Conservation (phyloP, 2,329 filamentous ascomycete species). For the Ceratocystis colombiana region DNA sequence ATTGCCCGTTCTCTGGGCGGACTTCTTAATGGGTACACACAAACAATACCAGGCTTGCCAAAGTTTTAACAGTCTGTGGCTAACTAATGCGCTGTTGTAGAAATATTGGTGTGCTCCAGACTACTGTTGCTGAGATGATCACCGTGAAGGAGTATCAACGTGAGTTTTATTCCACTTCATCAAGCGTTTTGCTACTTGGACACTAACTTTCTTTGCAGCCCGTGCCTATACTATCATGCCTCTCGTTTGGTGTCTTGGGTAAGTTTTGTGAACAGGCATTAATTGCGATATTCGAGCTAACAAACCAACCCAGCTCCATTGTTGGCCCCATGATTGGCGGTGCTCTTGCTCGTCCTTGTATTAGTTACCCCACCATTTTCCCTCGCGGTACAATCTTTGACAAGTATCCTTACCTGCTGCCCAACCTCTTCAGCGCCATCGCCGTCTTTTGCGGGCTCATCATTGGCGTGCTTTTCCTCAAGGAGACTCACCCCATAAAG, state of each 20-base stretch:
- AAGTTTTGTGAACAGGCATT: conserved; percentile 31
- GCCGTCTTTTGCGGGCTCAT: conserved; percentile 66
- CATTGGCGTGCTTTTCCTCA: conserved; percentile 74
- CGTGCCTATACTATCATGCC: conserved; percentile 97
- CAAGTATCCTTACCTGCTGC: conserved; percentile 76
- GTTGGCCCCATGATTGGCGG: conserved; percentile 87
- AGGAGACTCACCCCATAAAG: conserved; percentile 84
- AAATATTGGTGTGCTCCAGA: conserved; percentile 91
- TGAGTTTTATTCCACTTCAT: conserved; percentile 37
- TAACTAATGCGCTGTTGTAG: conserved; percentile 35
- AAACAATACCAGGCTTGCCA: neutral
- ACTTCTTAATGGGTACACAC: conserved; percentile 73
- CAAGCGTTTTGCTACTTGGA: conserved; percentile 26
- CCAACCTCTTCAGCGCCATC: conserved; percentile 80
- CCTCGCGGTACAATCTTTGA: conserved; percentile 67
- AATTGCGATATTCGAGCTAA: neutral
- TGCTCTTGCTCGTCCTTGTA: conserved; percentile 74
- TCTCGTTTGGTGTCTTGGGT: conserved; percentile 93
- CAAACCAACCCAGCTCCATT: conserved; percentile 54
- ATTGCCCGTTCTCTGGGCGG: conserved; percentile 82
- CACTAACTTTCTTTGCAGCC: conserved; percentile 41
- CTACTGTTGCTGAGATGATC: conserved; percentile 86
- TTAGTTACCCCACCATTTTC: conserved; percentile 69
- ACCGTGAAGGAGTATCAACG: conserved; percentile 88
- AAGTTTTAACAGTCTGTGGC: too few relatives aligned